Base-by-base conservation (phyloP, 345 rosid species). In the Acer campestre region DNA sequence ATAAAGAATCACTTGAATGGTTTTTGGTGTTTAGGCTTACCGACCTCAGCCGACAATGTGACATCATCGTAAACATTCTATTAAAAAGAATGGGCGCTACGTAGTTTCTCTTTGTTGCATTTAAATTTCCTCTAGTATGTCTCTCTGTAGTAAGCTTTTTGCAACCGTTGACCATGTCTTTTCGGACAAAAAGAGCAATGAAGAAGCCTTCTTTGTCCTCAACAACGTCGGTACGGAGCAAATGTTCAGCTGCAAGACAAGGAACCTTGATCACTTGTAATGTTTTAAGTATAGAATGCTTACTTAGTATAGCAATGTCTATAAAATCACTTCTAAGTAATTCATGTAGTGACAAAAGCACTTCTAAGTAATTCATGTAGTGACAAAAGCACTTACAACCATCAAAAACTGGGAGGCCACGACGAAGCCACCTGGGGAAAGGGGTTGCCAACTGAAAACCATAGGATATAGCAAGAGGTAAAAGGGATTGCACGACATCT, bases 191-290 rank as follows among this genome's bases (percentile, higher is more conserved):
- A 29, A 29, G 31, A 29, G 31, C 31, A 29, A 29, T 87, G 85
- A 93, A 95, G 79, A 95, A 92, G 59, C 99, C 98, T 87, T 93
- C 98, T 75, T 88, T 93, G 89, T 93, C 94, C 82, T 86, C 88
- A 1, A 82, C 77, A 0, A 90, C 85, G 78, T 84, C 90, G 1
- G 88, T 86, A 1, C 93, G 86, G 29, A 88, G 82, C 53, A 91
- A 63, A 59, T 82, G 80, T 22, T 86, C 85, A 64, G 84, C 87
- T 89, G 87, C 75, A 69, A 75, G 62, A 73, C 66, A 67, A 63
- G 7, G 27, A 77, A 27, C 7, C 46, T 42, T 42, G n/a, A n/a
- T n/a, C n/a, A n/a, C n/a, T n/a, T n/a, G n/a, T n/a, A n/a, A n/a
- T n/a, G n/a, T n/a, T n/a, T n/a, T n/a, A n/a, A n/a, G n/a, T n/a